Evolutionary conservation across 2,329 filamentous ascomycete genomes (phyloP).

Genomic region (Paracorniculantispora psalliotae): DNA sequence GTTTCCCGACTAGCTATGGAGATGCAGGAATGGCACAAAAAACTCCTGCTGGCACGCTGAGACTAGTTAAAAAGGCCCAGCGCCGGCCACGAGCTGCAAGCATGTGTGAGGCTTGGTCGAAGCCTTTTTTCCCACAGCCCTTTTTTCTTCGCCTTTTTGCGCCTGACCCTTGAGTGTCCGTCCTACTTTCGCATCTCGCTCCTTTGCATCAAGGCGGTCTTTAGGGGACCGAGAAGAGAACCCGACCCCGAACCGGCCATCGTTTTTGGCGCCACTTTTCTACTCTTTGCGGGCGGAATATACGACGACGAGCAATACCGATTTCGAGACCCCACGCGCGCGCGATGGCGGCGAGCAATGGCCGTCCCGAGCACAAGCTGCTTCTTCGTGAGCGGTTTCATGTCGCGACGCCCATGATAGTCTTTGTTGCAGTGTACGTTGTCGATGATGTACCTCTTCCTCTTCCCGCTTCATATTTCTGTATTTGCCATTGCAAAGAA

Average conservation of each 20-base stretch:
- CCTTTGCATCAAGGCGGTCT: not conserved
- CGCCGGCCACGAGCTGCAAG: not conserved
- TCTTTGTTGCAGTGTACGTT: slow-evolving; percentile 10
- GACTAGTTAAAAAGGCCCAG: not conserved
- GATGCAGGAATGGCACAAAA: too few relatives aligned
- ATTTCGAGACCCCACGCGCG: not conserved
- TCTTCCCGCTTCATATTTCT: not conserved
- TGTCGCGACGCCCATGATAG: slow-evolving; percentile 6
- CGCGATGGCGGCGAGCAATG: not conserved
- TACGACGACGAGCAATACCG: too few relatives aligned
- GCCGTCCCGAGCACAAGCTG: not conserved
- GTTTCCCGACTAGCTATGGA: too few relatives aligned
- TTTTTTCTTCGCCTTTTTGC: not conserved
- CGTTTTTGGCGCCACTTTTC: too few relatives aligned
- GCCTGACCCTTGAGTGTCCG: not conserved
- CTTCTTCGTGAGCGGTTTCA: slow-evolving; percentile 1
- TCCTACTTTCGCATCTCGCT: not conserved
- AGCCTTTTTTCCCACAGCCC: not conserved
- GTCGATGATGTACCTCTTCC: not conserved
- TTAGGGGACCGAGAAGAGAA: not conserved
- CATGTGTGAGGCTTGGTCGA: not conserved
- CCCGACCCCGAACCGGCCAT: too few relatives aligned
- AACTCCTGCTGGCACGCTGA: too few relatives aligned
- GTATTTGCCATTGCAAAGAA: not conserved
- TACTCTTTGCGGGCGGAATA: too few relatives aligned